Evolutionary conservation across 805 yeast species (phyloP), one percentile per base, ranked within the genome.

Genomic region (Pichia pseudocactophila): DNA sequence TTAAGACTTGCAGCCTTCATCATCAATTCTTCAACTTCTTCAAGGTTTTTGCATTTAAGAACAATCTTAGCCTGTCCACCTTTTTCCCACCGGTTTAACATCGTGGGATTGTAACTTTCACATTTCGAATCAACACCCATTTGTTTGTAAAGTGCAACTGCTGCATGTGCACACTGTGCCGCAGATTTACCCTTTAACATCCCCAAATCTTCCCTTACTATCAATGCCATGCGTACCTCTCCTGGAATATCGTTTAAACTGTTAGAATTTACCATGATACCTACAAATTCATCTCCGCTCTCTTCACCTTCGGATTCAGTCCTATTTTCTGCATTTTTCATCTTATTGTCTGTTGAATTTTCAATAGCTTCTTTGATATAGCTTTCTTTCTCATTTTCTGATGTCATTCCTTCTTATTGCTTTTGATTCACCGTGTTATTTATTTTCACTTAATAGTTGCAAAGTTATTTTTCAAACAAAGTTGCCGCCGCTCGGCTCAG

Each of bases 111-210:
- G 48, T 76, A 73, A 6, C 74, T 72, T 6, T 69, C 71, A 2
- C 76, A 67, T 3, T 66, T 57, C 5, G 75, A 71, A 31, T 70
- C 64, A 31, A 74, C 66, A 2, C 31, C 35, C 65, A 82, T 81
- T 47, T 77, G 64, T 54, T 83, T 80, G 63, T 84, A 92, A 52
- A 92, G 78, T 0, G 92, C 89, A 28, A 92, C 70, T 0, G 97
- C 94, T n/a, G 98, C 98, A 65, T 92, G 99, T 31, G 88, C 81
- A 62, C 97, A 90, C 58, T 92, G 99, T 6, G 98, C 98, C 4
- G 97, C 97, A 2, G 85, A 81, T 58, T 92, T 92, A 18, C 99
- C 99, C 62, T 86, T 87, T 27, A 82, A 78, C 97, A 92, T 92
- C 34, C 78, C 80, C 47, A 92, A 66, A 59, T 92, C 98, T 25